A percentile compares a stretch with the other conserved stretches of the same genome.
These are phyloP conservation scores for Jacaranda copaia DNA, from an alignment of 257 asterid species.

Conservation along the genomic window DNA sequence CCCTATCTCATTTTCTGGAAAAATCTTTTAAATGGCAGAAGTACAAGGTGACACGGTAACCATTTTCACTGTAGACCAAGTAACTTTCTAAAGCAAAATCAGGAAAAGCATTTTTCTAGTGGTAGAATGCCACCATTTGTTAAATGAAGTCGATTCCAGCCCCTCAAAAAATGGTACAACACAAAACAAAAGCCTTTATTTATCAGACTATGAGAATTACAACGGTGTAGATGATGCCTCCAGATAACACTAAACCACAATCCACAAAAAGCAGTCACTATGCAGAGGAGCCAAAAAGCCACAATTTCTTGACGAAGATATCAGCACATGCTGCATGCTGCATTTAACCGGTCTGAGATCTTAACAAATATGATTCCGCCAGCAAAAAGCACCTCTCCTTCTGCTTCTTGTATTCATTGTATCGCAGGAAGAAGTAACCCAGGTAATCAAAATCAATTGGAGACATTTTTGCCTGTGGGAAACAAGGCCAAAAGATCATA, in stretches of 20 bases:
- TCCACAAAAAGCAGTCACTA: neutral
- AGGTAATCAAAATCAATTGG: slow-evolving; percentile 90
- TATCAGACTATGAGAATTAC: neutral
- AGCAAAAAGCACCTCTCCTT: slow-evolving; percentile 54
- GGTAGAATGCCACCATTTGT: neutral
- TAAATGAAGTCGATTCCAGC: neutral
- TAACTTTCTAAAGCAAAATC: neutral
- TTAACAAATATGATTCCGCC: slow-evolving; percentile 53
- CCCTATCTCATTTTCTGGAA: neutral
- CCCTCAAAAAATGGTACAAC: slow-evolving; percentile 12
- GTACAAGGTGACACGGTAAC: neutral
- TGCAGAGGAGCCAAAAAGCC: neutral
- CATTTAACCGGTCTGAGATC: slow-evolving; percentile 33
- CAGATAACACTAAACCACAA: neutral
- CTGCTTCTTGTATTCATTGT: slow-evolving; percentile 75
- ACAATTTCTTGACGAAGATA: neutral
- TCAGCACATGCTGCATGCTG: neutral
- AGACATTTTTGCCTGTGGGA: slow-evolving; percentile 86
- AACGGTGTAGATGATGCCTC: slow-evolving; percentile 14
- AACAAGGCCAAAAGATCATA: slow-evolving; percentile 31
- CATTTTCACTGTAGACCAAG: neutral
- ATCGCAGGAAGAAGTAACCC: slow-evolving; percentile 78
- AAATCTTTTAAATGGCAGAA: neutral
- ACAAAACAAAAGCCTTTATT: slow-evolving; percentile 15
- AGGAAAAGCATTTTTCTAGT: neutral